These are phyloP conservation scores for Solanum clarkiae DNA, from an alignment of 257 asterid genomes.

Conservation along the genomic window DNA sequence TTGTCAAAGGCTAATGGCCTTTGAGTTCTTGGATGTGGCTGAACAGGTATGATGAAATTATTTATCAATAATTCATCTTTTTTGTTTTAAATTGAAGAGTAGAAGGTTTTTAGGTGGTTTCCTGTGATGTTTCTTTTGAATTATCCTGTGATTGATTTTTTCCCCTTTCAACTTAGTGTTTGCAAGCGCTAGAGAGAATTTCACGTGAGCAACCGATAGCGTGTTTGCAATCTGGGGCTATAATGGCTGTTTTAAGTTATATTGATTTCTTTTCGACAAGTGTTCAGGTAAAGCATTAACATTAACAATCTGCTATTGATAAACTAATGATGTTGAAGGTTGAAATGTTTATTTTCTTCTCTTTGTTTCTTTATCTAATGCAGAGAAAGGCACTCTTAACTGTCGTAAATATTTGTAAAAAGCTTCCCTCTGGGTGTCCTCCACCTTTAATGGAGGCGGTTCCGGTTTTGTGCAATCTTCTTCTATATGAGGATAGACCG, in stretches of 20 bases:
- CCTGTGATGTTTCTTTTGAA: neutral
- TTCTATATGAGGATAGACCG: slow-evolving; percentile 85
- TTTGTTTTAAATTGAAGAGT: neutral
- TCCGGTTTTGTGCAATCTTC: slow-evolving; percentile 87
- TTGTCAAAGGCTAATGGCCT: slow-evolving; percentile 67
- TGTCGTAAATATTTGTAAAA: slow-evolving; percentile 75
- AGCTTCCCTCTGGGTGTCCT: slow-evolving; percentile 56
- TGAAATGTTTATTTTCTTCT: slow-evolving; percentile 7
- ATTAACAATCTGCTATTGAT: neutral
- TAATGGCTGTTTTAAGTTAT: slow-evolving; percentile 74
- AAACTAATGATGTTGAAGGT: neutral
- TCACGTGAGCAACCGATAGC: slow-evolving; percentile 86
- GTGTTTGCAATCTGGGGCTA: slow-evolving; percentile 87
- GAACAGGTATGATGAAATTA: slow-evolving; percentile 64
- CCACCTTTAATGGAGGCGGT: slow-evolving; percentile 82
- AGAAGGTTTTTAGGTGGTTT: neutral
- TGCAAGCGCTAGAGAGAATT: slow-evolving; percentile 87
- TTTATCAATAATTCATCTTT: neutral
- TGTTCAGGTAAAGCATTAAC: slow-evolving; percentile 51
- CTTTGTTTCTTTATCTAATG: slow-evolving; percentile 5
- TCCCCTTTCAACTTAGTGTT: slow-evolving; percentile 42
- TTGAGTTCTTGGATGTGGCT: slow-evolving; percentile 88
- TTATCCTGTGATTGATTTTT: neutral
- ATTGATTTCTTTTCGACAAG: slow-evolving; percentile 91
- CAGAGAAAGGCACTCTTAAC: slow-evolving; percentile 94